Conservation (phyloP, 2,329 filamentous ascomycete species). For the Incumbomyces delicatus region DNA sequence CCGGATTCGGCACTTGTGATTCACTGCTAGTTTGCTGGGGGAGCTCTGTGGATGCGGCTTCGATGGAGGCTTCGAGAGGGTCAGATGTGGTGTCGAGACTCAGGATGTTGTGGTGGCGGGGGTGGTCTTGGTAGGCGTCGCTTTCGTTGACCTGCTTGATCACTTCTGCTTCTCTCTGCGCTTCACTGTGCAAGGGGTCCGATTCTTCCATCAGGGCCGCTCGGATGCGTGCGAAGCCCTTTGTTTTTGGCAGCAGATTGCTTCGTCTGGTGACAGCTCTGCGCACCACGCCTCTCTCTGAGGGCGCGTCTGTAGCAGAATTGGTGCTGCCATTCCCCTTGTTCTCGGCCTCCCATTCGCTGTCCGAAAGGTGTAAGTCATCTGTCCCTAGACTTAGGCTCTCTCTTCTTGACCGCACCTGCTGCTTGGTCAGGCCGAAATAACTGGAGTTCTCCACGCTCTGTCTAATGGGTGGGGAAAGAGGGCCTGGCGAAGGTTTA, state of each 20-base stretch:
- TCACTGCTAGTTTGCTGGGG: constrained; percentile 52
- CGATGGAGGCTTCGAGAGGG: constrained; percentile 57
- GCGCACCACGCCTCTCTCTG: constrained; percentile 60
- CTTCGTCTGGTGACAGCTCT: constrained; percentile 76
- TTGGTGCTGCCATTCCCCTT: constrained; percentile 31
- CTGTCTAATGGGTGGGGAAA: constrained; percentile 61
- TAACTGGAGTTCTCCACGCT: constrained; percentile 46
- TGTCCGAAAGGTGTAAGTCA: constrained; percentile 68
- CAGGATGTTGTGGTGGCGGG: background rate
- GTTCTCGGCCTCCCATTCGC: constrained; percentile 66
- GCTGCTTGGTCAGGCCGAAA: constrained; percentile 43
- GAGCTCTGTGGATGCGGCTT: constrained; percentile 24
- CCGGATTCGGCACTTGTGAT: constrained; percentile 22
- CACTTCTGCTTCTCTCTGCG: constrained; percentile 85
- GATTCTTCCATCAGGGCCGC: constrained; percentile 83
- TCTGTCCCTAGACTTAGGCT: constrained; percentile 87
- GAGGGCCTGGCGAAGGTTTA: constrained; percentile 59
- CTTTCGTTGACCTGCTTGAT: constrained; percentile 90
- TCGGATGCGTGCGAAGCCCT: constrained; percentile 85
- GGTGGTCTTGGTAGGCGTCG: constrained; percentile 44
- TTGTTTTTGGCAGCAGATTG: constrained; percentile 89
- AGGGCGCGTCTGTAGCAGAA: constrained; percentile 22
- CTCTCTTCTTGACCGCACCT: constrained; percentile 57
- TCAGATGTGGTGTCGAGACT: constrained; percentile 43
- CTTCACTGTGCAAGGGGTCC: constrained; percentile 78